These are phyloP conservation scores for Biscogniauxia mediterranea DNA, from an alignment of 2,329 filamentous ascomycete species.

Conservation along the genomic window DNA sequence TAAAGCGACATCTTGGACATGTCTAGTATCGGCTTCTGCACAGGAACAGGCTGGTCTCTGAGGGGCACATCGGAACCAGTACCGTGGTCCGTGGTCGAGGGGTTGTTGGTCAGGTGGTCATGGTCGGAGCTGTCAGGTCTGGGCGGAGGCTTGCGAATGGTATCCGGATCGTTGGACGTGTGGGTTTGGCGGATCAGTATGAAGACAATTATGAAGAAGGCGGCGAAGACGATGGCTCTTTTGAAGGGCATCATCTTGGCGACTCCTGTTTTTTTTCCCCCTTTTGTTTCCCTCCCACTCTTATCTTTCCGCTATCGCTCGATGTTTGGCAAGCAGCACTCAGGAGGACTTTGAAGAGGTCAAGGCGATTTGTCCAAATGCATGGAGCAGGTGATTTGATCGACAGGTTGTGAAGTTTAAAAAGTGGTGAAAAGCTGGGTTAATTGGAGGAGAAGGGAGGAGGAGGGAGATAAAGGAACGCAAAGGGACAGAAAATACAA, in stretches of 20 bases:
- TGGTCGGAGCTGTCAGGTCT: constrained; percentile 20
- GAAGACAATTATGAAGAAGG: constrained; percentile 35
- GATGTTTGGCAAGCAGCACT: not conserved
- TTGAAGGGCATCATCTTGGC: constrained; percentile 35
- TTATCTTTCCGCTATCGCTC: not conserved
- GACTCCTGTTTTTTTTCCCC: not conserved
- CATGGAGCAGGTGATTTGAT: constrained; percentile 3
- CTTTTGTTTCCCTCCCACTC: not conserved
- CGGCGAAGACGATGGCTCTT: constrained; percentile 32
- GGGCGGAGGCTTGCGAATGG: constrained; percentile 26
- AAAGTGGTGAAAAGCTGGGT: not conserved
- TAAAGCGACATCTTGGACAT: constrained; percentile 68
- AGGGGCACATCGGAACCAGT: constrained; percentile 7
- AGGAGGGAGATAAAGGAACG: not conserved
- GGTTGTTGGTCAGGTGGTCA: constrained; percentile 18
- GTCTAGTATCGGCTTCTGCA: constrained; percentile 66
- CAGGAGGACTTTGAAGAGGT: not conserved
- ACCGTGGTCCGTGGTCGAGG: constrained; percentile 21
- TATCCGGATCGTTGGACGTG: constrained; percentile 25
- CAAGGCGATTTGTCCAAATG: not conserved
- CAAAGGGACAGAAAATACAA: no score
- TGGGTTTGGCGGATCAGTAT: constrained; percentile 34
- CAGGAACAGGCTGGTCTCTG: constrained; percentile 36
- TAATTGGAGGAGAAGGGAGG: not conserved
- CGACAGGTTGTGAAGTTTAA: not conserved